phyloP scores from a whole-genome alignment of 2,329 filamentous ascomycete genomes.

The Aspergillus sp. region DNA sequence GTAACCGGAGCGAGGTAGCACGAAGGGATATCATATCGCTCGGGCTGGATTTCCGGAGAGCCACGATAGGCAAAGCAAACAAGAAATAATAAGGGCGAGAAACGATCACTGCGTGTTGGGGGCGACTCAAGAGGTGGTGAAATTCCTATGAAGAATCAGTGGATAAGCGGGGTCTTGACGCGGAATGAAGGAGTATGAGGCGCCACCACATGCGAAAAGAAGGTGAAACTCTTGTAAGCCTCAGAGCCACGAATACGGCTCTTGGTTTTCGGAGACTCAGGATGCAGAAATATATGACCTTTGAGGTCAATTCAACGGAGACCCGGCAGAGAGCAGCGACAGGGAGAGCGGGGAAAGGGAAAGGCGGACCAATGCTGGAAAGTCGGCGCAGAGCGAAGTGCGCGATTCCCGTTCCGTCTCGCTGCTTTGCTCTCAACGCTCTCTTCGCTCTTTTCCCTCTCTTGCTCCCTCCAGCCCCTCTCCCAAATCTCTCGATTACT shows the following conservation, averaged over 20 bases:
- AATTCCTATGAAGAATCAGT: constrained; percentile 2
- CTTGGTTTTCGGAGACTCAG: not conserved
- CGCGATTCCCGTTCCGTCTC: constrained; percentile 19
- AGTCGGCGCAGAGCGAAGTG: not conserved
- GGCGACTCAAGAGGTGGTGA: not conserved
- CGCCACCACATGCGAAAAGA: constrained; percentile 2
- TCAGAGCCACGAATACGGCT: not conserved
- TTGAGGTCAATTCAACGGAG: not conserved
- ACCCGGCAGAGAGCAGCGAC: not conserved
- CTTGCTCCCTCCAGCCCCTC: constrained; percentile 32
- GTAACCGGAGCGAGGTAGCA: not conserved
- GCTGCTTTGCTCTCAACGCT: constrained; percentile 27
- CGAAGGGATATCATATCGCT: not conserved
- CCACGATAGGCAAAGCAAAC: not conserved
- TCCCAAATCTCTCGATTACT: constrained; percentile 39
- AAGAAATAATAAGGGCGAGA: not conserved
- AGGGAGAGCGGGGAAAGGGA: constrained; percentile 11
- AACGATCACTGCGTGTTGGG: not conserved
- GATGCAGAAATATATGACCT: not conserved
- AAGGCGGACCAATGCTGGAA: constrained; percentile 10
- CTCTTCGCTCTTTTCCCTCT: constrained; percentile 31
- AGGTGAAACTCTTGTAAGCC: not conserved
- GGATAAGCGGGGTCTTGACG: constrained; percentile 14
- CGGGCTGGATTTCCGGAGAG: not conserved
- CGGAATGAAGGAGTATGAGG: constrained; percentile 8